phyloP scores from a whole-genome alignment of 352 stramenopile species.

The Phytophthora sansomeana region DNA sequence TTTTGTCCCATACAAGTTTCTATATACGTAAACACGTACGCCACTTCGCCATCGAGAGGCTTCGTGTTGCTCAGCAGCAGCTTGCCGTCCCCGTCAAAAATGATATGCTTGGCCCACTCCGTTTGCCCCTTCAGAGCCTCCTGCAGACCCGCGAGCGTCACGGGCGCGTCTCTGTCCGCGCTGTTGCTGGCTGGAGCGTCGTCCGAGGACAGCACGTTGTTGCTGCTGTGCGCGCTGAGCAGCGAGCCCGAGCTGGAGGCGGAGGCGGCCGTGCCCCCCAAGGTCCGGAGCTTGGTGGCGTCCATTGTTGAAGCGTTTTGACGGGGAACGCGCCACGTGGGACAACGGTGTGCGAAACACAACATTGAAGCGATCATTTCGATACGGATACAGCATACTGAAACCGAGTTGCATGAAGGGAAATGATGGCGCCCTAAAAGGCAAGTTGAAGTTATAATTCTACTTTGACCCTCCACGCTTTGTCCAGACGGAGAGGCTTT shows the following conservation, averaged over 20 bases:
- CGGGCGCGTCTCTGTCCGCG: slow-evolving; percentile 6
- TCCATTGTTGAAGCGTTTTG: slow-evolving; percentile 15
- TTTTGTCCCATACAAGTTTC: not conserved
- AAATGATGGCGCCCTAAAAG: not conserved
- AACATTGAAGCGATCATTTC: not conserved
- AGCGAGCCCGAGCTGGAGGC: slow-evolving; percentile 18
- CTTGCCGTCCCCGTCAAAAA: slow-evolving; percentile 65
- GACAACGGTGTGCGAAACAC: not conserved
- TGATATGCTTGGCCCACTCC: slow-evolving; percentile 73
- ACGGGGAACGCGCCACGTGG: not conserved
- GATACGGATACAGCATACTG: not conserved
- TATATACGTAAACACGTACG: slow-evolving; percentile 35
- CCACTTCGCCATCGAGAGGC: slow-evolving; percentile 68
- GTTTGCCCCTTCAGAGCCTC: slow-evolving; percentile 65
- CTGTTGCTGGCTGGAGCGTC: not conserved
- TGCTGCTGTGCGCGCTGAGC: slow-evolving; percentile 22
- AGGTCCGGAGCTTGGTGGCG: slow-evolving; percentile 8
- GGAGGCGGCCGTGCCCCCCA: slow-evolving; percentile 8
- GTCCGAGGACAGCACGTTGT: slow-evolving; percentile 26
- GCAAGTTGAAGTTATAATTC: not conserved
- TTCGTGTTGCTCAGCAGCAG: slow-evolving; percentile 66
- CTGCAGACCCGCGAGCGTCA: slow-evolving; percentile 58
- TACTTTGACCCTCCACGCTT: too few species aligned
- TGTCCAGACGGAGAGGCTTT: too few species aligned
- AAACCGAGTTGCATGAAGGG: not conserved